These are phyloP conservation scores for Penicillium sp. DNA, from an alignment of 2,329 filamentous ascomycete species.

Conservation along the genomic window DNA sequence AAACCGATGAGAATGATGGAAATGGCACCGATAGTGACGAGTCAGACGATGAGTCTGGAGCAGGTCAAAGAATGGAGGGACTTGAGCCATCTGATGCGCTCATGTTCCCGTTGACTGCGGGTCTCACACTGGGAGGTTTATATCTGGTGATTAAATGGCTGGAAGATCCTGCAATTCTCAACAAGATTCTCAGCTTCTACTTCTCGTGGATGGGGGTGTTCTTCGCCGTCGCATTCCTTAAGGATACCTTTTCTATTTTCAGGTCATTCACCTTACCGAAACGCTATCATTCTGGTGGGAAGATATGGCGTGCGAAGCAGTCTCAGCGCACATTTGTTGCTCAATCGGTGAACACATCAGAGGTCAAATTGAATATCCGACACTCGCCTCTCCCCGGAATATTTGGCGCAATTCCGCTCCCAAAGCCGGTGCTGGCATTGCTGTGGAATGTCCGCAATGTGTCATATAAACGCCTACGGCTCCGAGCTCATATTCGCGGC, in stretches of 20 bases:
- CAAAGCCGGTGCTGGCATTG: slow-evolving; percentile 32
- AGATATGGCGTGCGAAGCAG: slow-evolving; percentile 51
- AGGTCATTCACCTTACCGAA: slow-evolving; percentile 72
- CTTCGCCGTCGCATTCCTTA: slow-evolving; percentile 71
- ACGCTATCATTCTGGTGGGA: slow-evolving; percentile 60
- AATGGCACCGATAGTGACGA: slow-evolving; percentile 41
- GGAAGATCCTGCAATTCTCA: slow-evolving; percentile 76
- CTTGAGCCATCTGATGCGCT: slow-evolving; percentile 78
- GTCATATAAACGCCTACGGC: slow-evolving; percentile 53
- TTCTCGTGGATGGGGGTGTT: slow-evolving; percentile 79
- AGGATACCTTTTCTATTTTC: slow-evolving; percentile 67
- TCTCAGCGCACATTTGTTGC: slow-evolving; percentile 34
- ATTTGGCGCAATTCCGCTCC: slow-evolving; percentile 51
- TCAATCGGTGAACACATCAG: slow-evolving; percentile 9
- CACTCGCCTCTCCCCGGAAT: slow-evolving; percentile 56
- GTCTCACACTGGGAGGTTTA: slow-evolving; percentile 68
- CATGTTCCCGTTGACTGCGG: slow-evolving; percentile 79
- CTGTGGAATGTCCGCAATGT: slow-evolving; percentile 56
- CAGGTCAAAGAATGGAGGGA: slow-evolving; percentile 64
- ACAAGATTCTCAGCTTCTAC: slow-evolving; percentile 80
- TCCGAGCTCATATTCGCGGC: slow-evolving; percentile 59
- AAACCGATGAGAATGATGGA: slow-evolving; percentile 39
- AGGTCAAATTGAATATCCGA: slow-evolving; percentile 26
- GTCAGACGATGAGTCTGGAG: slow-evolving; percentile 55
- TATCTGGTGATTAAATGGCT: slow-evolving; percentile 92